phyloP scores from a whole-genome alignment of 345 rosid genomes.

The Boechera retrofracta region DNA sequence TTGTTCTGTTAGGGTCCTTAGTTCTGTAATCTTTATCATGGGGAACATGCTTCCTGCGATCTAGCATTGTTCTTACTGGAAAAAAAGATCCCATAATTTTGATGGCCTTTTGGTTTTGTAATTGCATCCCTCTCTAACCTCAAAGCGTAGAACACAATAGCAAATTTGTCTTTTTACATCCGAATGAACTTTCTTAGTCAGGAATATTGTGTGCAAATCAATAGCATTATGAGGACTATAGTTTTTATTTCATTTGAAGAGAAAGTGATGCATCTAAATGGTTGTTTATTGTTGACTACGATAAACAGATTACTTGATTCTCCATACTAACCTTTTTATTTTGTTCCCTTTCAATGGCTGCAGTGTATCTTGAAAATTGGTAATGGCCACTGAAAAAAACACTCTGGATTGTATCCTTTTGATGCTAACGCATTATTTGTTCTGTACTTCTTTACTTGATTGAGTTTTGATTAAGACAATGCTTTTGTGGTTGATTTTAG shows the following conservation, averaged over 20 bases:
- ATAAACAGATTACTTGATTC: neutral
- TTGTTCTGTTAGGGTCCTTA: neutral
- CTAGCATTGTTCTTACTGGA: neutral
- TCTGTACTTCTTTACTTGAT: neutral
- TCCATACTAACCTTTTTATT: conserved; percentile 7
- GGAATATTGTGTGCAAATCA: neutral
- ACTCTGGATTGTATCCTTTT: conserved; percentile 37
- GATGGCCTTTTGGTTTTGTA: conserved; percentile 1
- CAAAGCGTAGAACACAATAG: neutral
- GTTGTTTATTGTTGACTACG: conserved; percentile 19
- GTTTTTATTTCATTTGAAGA: neutral
- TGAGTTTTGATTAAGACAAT: neutral
- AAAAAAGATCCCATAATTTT: neutral
- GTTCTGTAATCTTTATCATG: neutral
- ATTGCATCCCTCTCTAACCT: neutral
- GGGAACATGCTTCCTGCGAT: neutral
- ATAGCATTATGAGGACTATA: neutral
- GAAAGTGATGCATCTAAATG: neutral
- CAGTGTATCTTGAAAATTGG: conserved; percentile 29
- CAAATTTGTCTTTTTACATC: neutral
- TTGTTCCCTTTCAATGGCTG: conserved; percentile 15
- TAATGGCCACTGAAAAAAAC: conserved; percentile 31
- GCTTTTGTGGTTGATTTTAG: neutral
- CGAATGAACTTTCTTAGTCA: neutral
- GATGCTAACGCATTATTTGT: neutral